These are phyloP conservation scores for Orbilia ellipsospora DNA, from an alignment of 2,329 filamentous ascomycete species.

Conservation along the genomic window DNA sequence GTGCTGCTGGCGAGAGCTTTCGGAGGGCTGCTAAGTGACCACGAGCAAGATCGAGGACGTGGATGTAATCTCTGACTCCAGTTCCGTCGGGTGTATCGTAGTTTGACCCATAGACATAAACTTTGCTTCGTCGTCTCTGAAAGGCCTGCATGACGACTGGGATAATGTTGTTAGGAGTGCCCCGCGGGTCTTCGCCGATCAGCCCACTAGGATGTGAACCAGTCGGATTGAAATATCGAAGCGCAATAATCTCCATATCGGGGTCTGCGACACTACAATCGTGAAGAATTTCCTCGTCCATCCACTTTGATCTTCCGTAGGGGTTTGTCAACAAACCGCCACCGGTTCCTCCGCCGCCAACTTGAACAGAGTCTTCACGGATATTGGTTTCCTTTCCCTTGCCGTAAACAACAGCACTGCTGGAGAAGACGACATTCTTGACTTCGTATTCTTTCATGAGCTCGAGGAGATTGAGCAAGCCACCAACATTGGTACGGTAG, in stretches of 20 bases:
- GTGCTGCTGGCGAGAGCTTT: slow-evolving; percentile 26
- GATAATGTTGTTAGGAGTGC: slow-evolving; percentile 72
- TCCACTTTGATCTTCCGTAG: slow-evolving; percentile 75
- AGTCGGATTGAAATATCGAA: slow-evolving; percentile 76
- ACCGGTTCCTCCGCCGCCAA: slow-evolving; percentile 66
- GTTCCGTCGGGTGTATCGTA: slow-evolving; percentile 75
- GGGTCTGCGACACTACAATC: slow-evolving; percentile 72
- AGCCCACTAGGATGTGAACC: slow-evolving; percentile 74
- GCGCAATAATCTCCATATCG: slow-evolving; percentile 72
- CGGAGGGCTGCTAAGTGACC: slow-evolving; percentile 72
- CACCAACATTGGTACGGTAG: slow-evolving; percentile 75
- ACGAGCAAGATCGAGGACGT: slow-evolving; percentile 73
- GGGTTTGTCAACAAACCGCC: slow-evolving; percentile 68
- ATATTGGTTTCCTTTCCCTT: slow-evolving; percentile 63
- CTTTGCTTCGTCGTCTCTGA: slow-evolving; percentile 62
- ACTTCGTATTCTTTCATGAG: slow-evolving; percentile 71
- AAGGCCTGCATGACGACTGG: slow-evolving; percentile 68
- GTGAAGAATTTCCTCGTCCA: slow-evolving; percentile 74
- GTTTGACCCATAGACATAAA: slow-evolving; percentile 73
- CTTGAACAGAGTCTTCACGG: slow-evolving; percentile 60
- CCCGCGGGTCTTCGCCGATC: slow-evolving; percentile 73
- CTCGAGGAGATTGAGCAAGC: slow-evolving; percentile 70
- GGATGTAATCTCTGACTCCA: slow-evolving; percentile 75
- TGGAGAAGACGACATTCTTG: slow-evolving; percentile 75
- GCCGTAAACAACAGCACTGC: slow-evolving; percentile 75